Conservation (phyloP, 2,329 filamentous ascomycete species). For the Taxawa tesnikishii region DNA sequence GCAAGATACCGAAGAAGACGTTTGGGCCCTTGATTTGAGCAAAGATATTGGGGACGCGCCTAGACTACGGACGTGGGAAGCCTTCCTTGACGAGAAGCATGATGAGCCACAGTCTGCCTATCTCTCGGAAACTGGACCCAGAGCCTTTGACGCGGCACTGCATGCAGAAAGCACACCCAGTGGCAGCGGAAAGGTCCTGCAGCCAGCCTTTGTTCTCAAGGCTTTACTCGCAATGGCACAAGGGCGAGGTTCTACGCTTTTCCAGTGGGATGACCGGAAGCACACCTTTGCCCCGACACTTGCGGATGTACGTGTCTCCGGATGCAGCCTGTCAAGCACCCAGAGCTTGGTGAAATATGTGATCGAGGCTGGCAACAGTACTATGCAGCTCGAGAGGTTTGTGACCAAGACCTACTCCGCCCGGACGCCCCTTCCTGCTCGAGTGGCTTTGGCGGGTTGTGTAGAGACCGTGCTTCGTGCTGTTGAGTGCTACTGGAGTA, state of each 20-base stretch:
- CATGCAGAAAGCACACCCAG: slow-evolving; percentile 26
- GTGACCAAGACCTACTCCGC: slow-evolving; percentile 23
- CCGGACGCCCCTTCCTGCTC: slow-evolving; percentile 22
- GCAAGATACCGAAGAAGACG: too few relatives aligned
- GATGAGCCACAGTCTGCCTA: slow-evolving; percentile 37
- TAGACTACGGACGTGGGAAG: slow-evolving; percentile 55
- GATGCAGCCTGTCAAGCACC: slow-evolving; percentile 33
- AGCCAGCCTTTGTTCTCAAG: slow-evolving; percentile 23
- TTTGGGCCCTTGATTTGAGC: too few relatives aligned
- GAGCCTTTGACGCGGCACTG: slow-evolving; percentile 51
- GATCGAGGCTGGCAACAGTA: slow-evolving; percentile 24
- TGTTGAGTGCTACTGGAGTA: slow-evolving; percentile 26
- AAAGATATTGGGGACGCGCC: too few relatives aligned
- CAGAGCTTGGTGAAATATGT: slow-evolving; percentile 44
- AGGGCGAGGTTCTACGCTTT: slow-evolving; percentile 61
- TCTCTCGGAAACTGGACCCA: slow-evolving; percentile 56
- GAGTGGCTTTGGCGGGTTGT: slow-evolving; percentile 29
- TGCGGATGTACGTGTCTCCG: slow-evolving; percentile 34
- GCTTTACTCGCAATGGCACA: slow-evolving; percentile 56
- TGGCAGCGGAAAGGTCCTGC: slow-evolving; percentile 26
- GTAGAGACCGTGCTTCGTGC: slow-evolving; percentile 25
- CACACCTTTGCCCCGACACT: slow-evolving; percentile 39
- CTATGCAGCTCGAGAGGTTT: slow-evolving; percentile 19
- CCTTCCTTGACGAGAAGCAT: slow-evolving; percentile 39
- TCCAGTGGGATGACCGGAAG: slow-evolving; percentile 44